Conservation (phyloP, 1,139 yeast genomes). For the Protomyces arabidopsidicola region DNA sequence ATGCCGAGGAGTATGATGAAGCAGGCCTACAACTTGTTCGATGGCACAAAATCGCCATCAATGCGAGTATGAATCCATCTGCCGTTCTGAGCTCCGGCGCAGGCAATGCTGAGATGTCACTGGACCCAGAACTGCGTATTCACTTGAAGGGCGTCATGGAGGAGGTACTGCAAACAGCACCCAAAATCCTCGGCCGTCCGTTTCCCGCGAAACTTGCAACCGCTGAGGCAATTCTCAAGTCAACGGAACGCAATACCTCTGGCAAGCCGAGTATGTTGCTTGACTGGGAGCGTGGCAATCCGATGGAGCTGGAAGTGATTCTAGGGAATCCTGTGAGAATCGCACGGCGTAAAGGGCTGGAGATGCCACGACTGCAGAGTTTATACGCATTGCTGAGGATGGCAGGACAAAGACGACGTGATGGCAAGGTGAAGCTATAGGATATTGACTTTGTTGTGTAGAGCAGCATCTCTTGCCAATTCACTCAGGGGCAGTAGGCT, state of each 20-base stretch:
- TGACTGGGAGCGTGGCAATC: slow-evolving; percentile 63
- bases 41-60: slow-evolving; percentile 27
- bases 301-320: slow-evolving; percentile 64
- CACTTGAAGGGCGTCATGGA: slow-evolving; percentile 25
- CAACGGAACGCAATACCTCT: slow-evolving; percentile 20
- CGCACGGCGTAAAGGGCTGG: slow-evolving; percentile 53
- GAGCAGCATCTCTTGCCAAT: no score
- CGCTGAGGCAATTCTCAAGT: slow-evolving; percentile 23
- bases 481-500: no score
- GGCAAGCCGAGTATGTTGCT: slow-evolving; percentile 62
- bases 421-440: slow-evolving; percentile 11
- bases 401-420: slow-evolving; percentile 22
- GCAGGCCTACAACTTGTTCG: slow-evolving; percentile 25
- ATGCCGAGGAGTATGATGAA: slow-evolving; percentile 24
- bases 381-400: slow-evolving; percentile 21
- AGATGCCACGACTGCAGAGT: slow-evolving; percentile 52
- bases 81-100: slow-evolving; percentile 24
- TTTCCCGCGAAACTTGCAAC: slow-evolving; percentile 25
- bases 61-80: slow-evolving; percentile 24
- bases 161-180: slow-evolving; percentile 23
- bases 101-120: slow-evolving; percentile 27
- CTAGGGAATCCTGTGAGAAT: slow-evolving; percentile 64
- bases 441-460: not conserved
- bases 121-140: slow-evolving; percentile 22
- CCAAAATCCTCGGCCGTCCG: slow-evolving; percentile 24